phyloP scores from a whole-genome alignment of 192 early-diverging fungal species.

The Rhizophagus prolifer region DNA sequence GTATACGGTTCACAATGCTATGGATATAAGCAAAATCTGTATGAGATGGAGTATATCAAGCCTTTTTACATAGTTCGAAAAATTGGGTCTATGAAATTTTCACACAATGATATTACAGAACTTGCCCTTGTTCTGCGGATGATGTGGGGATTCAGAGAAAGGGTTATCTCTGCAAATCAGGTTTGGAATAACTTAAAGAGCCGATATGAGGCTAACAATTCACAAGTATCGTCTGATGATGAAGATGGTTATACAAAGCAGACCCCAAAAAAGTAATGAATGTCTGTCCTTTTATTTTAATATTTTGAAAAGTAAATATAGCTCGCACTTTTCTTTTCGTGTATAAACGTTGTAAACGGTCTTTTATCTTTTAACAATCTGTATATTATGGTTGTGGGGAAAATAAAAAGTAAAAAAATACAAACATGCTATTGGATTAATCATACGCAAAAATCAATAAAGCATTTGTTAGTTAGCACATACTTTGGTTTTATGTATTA shows the following conservation, averaged over 20 bases:
- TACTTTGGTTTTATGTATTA: background rate
- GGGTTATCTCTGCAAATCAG: constrained; percentile 12
- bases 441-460: background rate
- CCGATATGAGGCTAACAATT: constrained; percentile 10
- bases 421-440: constrained; percentile 7
- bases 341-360: background rate
- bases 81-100: constrained; percentile 12
- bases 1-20: constrained; percentile 17
- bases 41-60: constrained; percentile 21
- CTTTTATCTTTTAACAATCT: constrained; percentile 7
- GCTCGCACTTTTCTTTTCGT: background rate
- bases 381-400: background rate
- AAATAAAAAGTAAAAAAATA: constrained; percentile 14
- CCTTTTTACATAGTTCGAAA: constrained; percentile 14
- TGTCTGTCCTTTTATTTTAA: background rate
- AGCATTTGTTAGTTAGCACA: constrained; percentile 2
- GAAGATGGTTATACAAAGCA: constrained; percentile 6
- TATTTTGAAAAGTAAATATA: constrained; percentile 9
- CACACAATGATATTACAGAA: constrained; percentile 9
- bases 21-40: constrained; percentile 8
- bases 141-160: constrained; percentile 21
- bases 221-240: constrained; percentile 18
- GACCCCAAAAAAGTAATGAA: constrained; percentile 9
- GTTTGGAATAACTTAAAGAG: constrained; percentile 22
- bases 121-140: constrained; percentile 17